Evolutionary conservation across 2,329 filamentous ascomycete species (phyloP).

Genomic region (Dryadomyces quercivorus): DNA sequence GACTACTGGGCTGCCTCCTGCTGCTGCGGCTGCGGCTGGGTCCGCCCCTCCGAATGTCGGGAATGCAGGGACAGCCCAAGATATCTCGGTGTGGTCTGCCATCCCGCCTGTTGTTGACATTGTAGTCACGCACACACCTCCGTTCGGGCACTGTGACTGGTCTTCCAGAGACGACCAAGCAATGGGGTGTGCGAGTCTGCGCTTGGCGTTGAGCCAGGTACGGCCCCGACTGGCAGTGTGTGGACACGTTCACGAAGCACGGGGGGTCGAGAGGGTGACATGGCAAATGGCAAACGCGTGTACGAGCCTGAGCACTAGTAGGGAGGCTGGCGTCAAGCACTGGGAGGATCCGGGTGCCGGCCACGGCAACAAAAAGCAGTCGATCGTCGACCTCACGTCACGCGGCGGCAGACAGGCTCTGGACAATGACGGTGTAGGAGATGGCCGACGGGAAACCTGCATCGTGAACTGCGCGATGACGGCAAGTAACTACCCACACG

Average conservation of each 20-base stretch:
- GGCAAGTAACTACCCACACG: constrained; percentile 53
- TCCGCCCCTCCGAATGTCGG: not conserved
- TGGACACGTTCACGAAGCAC: constrained; percentile 59
- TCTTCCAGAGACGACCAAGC: constrained; percentile 21
- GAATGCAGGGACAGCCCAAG: constrained; percentile 41
- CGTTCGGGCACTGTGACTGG: constrained; percentile 46
- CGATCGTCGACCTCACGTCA: constrained; percentile 47
- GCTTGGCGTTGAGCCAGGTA: constrained; percentile 43
- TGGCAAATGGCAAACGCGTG: constrained; percentile 39
- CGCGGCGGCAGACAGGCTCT: constrained; percentile 26
- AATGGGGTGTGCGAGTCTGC: constrained; percentile 49
- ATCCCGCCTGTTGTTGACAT: constrained; percentile 35
- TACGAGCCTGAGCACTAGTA: constrained; percentile 25
- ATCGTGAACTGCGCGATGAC: constrained; percentile 70
- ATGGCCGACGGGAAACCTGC: constrained; percentile 53
- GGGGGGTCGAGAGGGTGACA: constrained; percentile 48
- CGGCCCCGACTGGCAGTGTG: constrained; percentile 55
- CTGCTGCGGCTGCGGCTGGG: not conserved
- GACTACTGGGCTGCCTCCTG: no score
- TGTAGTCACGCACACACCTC: constrained; percentile 59
- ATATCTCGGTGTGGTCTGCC: constrained; percentile 53
- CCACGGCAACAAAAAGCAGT: constrained; percentile 45
- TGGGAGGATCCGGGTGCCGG: constrained; percentile 50
- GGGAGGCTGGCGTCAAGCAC: constrained; percentile 10
- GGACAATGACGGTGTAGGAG: constrained; percentile 11